Conservation (phyloP, 2,329 filamentous ascomycete species). For the Cladosporium sp. region DNA sequence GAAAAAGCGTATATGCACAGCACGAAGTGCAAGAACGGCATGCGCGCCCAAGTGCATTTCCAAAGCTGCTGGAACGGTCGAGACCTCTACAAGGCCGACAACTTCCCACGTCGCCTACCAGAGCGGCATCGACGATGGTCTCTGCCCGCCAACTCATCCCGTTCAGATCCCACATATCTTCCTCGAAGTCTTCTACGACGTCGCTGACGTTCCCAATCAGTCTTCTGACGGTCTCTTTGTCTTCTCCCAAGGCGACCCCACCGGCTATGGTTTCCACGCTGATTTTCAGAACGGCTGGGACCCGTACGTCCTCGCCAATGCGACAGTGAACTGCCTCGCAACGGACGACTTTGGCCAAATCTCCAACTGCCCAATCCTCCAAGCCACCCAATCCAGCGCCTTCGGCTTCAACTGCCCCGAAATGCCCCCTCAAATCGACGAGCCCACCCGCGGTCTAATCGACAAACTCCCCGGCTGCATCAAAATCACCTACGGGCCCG, state of each 20-base stretch:
- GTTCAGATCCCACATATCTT: slow-evolving; percentile 38
- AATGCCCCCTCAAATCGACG: slow-evolving; percentile 26
- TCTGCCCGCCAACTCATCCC: slow-evolving; percentile 38
- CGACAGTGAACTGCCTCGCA: slow-evolving; percentile 34
- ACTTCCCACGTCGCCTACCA: slow-evolving; percentile 40
- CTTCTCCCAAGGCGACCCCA: slow-evolving; percentile 45
- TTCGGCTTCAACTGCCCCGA: slow-evolving; percentile 29
- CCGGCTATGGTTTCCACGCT: slow-evolving; percentile 51
- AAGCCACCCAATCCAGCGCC: slow-evolving; percentile 25
- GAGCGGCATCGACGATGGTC: slow-evolving; percentile 36
- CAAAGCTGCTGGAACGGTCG: slow-evolving; percentile 35
- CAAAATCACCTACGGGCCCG: slow-evolving; percentile 28
- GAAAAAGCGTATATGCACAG: slow-evolving; percentile 30
- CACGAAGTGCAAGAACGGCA: slow-evolving; percentile 31
- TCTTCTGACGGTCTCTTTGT: slow-evolving; percentile 37
- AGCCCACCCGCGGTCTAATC: slow-evolving; percentile 26
- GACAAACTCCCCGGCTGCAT: slow-evolving; percentile 33
- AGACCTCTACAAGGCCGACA: slow-evolving; percentile 35
- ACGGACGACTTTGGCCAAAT: slow-evolving; percentile 32
- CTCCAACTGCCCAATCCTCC: slow-evolving; percentile 31
- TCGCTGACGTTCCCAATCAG: slow-evolving; percentile 32
- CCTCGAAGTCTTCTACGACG: slow-evolving; percentile 36
- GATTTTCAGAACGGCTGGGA: slow-evolving; percentile 52
- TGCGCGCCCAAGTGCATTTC: slow-evolving; percentile 36
- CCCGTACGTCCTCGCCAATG: slow-evolving; percentile 34